Conservation (phyloP, 257 asterid species). For the Henckelia pumila region DNA sequence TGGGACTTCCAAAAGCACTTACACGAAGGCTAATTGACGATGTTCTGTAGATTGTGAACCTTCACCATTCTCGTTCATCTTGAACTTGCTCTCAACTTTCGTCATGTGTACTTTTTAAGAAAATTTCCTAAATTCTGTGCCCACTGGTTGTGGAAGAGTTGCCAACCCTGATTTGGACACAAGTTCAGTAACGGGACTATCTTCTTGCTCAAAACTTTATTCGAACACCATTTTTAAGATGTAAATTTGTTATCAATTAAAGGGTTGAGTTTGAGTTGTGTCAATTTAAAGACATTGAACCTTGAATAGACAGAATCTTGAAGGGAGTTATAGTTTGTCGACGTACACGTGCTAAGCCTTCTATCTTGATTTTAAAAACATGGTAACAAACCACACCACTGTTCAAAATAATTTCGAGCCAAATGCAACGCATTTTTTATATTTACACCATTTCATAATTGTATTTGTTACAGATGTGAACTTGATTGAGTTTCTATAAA, state of each 20-base stretch:
- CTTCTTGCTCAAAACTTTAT: not conserved
- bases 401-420: no score
- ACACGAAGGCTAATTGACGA: slow-evolving; percentile 66
- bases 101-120: not conserved
- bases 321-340: no score
- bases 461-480: not conserved
- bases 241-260: not conserved
- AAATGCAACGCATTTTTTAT: not conserved
- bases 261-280: not conserved
- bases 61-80: not conserved
- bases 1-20: slow-evolving; percentile 88
- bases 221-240: not conserved
- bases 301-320: not conserved
- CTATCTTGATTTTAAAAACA: no score
- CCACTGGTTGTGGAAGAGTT: not conserved
- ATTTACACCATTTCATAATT: not conserved
- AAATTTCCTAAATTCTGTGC: not conserved
- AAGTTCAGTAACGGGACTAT: not conserved
- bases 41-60: slow-evolving; percentile 41
- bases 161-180: not conserved
- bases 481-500: not conserved
- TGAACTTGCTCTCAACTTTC: not conserved
- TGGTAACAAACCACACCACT: not conserved
- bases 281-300: not conserved
- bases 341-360: no score